phyloP scores from a whole-genome alignment of 2,329 filamentous ascomycete genomes.

The Fusarium sarcochroum region DNA sequence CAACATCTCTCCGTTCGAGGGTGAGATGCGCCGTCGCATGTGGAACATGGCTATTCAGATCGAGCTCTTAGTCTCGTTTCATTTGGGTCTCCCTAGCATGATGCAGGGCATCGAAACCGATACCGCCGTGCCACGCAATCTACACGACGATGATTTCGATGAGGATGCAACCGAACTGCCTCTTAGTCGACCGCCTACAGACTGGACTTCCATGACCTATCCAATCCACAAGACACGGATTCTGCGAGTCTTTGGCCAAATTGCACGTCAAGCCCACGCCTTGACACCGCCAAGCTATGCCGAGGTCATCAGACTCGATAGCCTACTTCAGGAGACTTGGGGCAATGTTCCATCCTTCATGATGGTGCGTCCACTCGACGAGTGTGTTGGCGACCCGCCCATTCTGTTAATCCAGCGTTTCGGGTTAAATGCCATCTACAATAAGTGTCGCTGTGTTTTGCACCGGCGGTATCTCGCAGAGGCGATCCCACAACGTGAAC shows the following conservation, averaged over 20 bases:
- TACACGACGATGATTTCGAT: conserved; percentile 76
- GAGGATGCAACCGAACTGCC: conserved; percentile 69
- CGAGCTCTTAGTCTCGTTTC: conserved; percentile 75
- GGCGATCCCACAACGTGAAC: conserved; percentile 57
- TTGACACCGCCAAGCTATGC: conserved; percentile 63
- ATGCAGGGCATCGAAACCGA: conserved; percentile 74
- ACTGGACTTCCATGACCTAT: conserved; percentile 72
- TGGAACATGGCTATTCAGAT: conserved; percentile 71
- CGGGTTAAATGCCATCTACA: conserved; percentile 65
- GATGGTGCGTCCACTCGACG: conserved; percentile 62
- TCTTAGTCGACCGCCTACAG: conserved; percentile 66
- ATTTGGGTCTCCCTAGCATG: conserved; percentile 77
- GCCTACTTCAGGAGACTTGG: conserved; percentile 61
- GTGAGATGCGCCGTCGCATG: conserved; percentile 67
- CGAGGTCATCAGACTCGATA: conserved; percentile 65
- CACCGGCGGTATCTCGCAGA: conserved; percentile 68
- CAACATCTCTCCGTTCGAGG: conserved; percentile 65
- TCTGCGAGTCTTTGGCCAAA: conserved; percentile 63
- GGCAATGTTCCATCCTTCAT: conserved; percentile 62
- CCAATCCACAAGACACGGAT: conserved; percentile 66
- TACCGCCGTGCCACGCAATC: conserved; percentile 71
- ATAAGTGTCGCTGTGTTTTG: conserved; percentile 69
- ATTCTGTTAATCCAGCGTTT: conserved; percentile 66
- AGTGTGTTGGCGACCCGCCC: conserved; percentile 64
- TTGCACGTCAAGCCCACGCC: conserved; percentile 65